Percentiles rank a stretch among this genome's conserved stretches.
Evolutionary conservation across 495 filamentous ascomycete species (phyloP).

Genomic region (Tuber microsphaerosporum): DNA sequence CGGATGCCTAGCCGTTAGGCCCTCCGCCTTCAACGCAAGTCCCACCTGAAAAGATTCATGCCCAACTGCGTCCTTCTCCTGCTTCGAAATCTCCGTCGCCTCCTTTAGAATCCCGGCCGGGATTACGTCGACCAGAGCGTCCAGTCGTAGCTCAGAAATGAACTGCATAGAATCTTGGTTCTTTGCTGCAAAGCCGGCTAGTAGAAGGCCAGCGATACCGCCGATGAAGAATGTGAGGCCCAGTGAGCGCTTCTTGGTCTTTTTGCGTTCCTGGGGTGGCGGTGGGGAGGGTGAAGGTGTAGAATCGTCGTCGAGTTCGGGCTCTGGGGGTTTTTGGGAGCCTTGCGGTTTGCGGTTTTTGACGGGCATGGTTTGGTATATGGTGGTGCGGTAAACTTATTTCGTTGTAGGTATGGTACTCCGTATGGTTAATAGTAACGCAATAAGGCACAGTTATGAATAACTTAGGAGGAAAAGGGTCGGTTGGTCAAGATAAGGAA

Average conservation of each 20-base stretch:
- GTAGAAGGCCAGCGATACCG: constrained; percentile 31
- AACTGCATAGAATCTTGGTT: constrained; percentile 36
- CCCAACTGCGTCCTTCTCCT: constrained; percentile 76
- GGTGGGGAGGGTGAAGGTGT: not conserved
- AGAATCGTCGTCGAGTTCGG: constrained; percentile 6
- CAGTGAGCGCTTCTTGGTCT: constrained; percentile 34
- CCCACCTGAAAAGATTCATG: constrained; percentile 93
- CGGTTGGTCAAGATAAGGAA: not conserved
- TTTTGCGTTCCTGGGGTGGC: constrained; percentile 3
- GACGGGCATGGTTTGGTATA: constrained; percentile 16
- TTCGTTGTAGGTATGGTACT: not conserved
- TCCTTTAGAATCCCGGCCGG: constrained; percentile 63
- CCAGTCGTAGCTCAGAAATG: constrained; percentile 36
- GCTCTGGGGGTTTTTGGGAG: constrained; percentile 9
- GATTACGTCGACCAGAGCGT: constrained; percentile 57
- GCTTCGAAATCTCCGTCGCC: constrained; percentile 64
- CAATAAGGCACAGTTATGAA: too few relatives aligned
- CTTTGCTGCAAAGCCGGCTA: constrained; percentile 34
- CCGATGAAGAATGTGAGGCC: constrained; percentile 38
- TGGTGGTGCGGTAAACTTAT: not conserved
- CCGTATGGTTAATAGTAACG: not conserved
- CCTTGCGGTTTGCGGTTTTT: constrained; percentile 23
- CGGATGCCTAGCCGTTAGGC: constrained; percentile 72
- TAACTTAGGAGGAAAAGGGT: not conserved
- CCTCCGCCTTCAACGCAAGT: constrained; percentile 71